Base-by-base conservation (phyloP, 2,329 filamentous ascomycete species). In the Xylariaceae sp. region DNA sequence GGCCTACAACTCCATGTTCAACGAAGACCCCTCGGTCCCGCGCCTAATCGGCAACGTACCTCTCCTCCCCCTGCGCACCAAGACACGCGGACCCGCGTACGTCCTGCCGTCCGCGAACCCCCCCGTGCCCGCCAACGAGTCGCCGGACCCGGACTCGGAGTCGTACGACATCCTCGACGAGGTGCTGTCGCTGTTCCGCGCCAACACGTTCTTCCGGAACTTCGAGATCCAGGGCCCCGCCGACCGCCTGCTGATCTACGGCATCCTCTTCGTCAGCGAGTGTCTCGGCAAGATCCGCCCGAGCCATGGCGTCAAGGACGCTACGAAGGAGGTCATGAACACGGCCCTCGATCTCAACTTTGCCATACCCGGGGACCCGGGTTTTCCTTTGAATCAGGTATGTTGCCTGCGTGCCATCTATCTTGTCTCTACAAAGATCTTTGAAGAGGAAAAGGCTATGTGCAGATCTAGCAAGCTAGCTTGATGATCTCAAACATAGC, bases 1-100 rank as follows among this genome's bases (percentile, higher is more conserved):
- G 92, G 94, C 94, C 78, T 98, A 97, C 84, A 96, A 98, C 84
- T 96, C 91, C 75, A 90, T 96, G 83, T 97, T 97, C 87, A 88
- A 88, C 86, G 88, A 75, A 79, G 94, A 86, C 85, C 92, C 84
- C 81, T 88, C 80, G 65, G 73, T 75, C 62, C 81, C 81, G 36
- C 81, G 80, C 54, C 77, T 82, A 65, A 78, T 88, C 82, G 92
- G 94, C 75, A 98, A 97, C 85, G 93, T 98, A 74, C 93, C 94
- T 19, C 87, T 98, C 67, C 88, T 97, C 50, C 94, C 95, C 1
- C 89, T 99, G 53, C 93, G 95, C 70, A 98, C 95, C 70, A 91
- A 92, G 76, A 96, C 92, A 63, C 90, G 95, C 63, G 95, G 95
- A n/a, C 95, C 95, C 39, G 94, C 94, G 66, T 93, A 96, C 78